Base-by-base conservation (phyloP, 164 flowering plant genomes). In the Santalum album region DNA sequence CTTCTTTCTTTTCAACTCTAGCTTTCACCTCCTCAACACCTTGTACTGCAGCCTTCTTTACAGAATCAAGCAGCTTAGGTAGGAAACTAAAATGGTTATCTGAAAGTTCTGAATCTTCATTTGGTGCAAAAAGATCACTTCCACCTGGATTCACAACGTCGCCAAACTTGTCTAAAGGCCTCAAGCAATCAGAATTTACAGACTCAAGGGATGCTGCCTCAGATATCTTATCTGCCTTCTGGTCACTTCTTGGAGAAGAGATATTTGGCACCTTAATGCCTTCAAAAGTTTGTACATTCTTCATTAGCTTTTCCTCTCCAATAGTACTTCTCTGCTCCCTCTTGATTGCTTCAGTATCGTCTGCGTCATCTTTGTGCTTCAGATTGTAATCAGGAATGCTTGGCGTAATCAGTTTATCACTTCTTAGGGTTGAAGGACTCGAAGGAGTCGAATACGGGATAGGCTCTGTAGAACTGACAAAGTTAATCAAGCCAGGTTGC, bases 61-160 rank as follows among this genome's bases (percentile, higher is more conserved):
- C 82, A 16, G 96, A 84, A 67, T 78, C 90, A 61, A 82, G 72
- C 58, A 88, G 65, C 64, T 88, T 94, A 45, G 96, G 91, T 59
- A 84, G 55, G 65, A 75, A 71, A 65, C 68, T 77, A 64, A 81
- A 65, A 64, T 55, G 53, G 46, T 72, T 60, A 50, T 53, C 67
- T 9, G 73, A 69, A 15, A n/a, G n/a, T n/a, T n/a, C n/a, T n/a
- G n/a, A n/a, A n/a, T 57, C 64, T 59, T 75, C 80, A 44, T 27
- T 25, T 11, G 63, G 26, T 55, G 51, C 71, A 59, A 27, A 34
- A 55, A 26, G 53, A 60, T 50, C 64, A 46, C 17, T 50, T 25
- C 58, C 70, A 52, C 34, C 69, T 15, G 20, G 65, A 55, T 72
- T 69, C 23, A 35, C 48, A 36, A 43, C 60, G 48, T 57, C 54